Percentiles rank a stretch among this genome's conserved stretches.
phyloP scores from a whole-genome alignment of 495 filamentous ascomycete species.

The Acidiella bohemica region DNA sequence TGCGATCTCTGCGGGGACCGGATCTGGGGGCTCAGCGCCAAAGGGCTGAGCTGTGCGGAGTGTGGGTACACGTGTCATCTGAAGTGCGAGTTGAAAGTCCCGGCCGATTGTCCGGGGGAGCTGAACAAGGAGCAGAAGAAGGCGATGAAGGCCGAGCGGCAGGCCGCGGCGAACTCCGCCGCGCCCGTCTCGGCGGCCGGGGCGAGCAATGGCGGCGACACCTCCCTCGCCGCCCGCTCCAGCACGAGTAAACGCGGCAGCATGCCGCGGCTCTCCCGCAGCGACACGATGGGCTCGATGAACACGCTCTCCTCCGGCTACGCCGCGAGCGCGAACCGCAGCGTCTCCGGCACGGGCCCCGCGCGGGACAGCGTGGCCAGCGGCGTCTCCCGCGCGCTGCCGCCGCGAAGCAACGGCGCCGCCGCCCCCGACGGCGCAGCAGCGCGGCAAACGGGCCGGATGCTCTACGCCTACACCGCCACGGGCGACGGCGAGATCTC shows the following conservation, averaged over 20 bases:
- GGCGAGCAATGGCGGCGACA: slow-evolving; percentile 26
- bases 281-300: slow-evolving; percentile 61
- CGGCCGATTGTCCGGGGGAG: slow-evolving; percentile 88
- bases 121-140: slow-evolving; percentile 87
- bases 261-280: slow-evolving; percentile 49
- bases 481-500: slow-evolving; percentile 66
- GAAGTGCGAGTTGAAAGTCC: slow-evolving; percentile 98
- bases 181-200: slow-evolving; percentile 5
- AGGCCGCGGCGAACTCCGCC: slow-evolving; percentile 58
- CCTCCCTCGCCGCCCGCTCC: background rate
- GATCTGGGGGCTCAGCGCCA: slow-evolving; percentile 91
- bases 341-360: slow-evolving; percentile 43
- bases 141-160: slow-evolving; percentile 69
- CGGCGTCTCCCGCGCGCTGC: slow-evolving; percentile 6
- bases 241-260: slow-evolving; percentile 17
- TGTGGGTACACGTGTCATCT: slow-evolving; percentile 97
- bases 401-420: slow-evolving; percentile 60
- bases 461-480: slow-evolving; percentile 77
- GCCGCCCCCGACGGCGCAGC: slow-evolving; percentile 57
- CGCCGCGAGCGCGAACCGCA: slow-evolving; percentile 62
- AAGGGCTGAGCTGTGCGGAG: slow-evolving; percentile 87
- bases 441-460: slow-evolving; percentile 42
- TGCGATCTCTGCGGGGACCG: slow-evolving; percentile 92
- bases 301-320: slow-evolving; percentile 85
- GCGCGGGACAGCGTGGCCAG: slow-evolving; percentile 22